Base-by-base conservation (phyloP, 2,329 filamentous ascomycete genomes). In the Microascus cirrosus region DNA sequence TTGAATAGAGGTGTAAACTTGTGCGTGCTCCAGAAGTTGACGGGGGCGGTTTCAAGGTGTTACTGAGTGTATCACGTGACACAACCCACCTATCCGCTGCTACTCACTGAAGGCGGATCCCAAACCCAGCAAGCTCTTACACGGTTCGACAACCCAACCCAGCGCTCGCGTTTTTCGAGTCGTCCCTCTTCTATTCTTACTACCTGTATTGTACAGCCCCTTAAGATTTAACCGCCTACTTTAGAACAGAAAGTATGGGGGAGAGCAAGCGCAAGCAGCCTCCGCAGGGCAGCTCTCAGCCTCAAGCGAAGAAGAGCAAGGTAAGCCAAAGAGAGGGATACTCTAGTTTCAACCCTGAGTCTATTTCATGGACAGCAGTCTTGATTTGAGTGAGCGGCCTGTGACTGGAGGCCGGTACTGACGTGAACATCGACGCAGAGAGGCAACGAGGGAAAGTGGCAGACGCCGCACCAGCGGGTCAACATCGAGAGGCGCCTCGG, bases 391-490 rank as follows among this genome's bases (percentile, higher is more conserved):
- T 13, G 18, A 39, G 11, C 15, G 36, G 18, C 2, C 36, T 3
- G 36, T 39, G 36, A 12, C 12, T 13, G 2, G 36, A 5, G 36
- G 36, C n/a, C 4, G n/a, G 42, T 10, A 20, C 45, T 50, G 7
- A 50, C 45, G 24, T n/a, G 13, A 13, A 53, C 25, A n/a, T 56
- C 10, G 36, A 12, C 18, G 22, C 24, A 80, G 77, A 74, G 76
- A 39, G 80, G 81, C 58, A 78, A 74, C 58, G 71, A 71, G 59
- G 81, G 81, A 12, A 81, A 77, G 66, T 86, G 83, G 83, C 77
- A 79, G 65, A 86, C 83, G 28, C 73, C 83, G 15, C 78, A 82
- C 60, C 81, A 85, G 53, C 74, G 77, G 64, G 71, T 73, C 36
- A 84, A 79, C 65, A 63, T 73, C 51, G 71, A 73, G 22, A 68